Base-by-base conservation (phyloP, 2,329 filamentous ascomycete genomes). In the Ceratocystis destructans region DNA sequence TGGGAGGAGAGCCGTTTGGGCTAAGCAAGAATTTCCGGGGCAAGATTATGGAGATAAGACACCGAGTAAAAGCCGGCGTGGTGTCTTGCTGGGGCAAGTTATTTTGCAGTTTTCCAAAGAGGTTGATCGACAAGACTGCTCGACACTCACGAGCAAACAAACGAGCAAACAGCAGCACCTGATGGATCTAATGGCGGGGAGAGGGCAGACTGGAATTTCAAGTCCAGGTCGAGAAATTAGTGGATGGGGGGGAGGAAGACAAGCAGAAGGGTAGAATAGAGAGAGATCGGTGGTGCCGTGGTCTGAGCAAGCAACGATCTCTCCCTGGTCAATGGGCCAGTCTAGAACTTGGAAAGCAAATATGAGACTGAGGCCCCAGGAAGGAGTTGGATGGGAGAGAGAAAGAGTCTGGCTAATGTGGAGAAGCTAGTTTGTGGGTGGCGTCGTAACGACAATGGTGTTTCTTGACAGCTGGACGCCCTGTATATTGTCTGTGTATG, bases 291-390 rank as follows among this genome's bases (percentile, higher is more conserved):
- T 57, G 63, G 48, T 64, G 48, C 63, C 50, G 50, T 57, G 50
- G 50, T 41, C 41, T 48, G 41, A 63, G 63, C 48, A 64, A 44
- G 50, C 63, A 64, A 64, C 63, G 63, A 64, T 64, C 63, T 64
- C 63, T 64, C 63, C 50, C 63, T 64, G 63, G 28, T 41, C 63
- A 64, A 59, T 46, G 61, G 41, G 41, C 61, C 61, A 48, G 61
- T 59, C 53, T 59, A 17, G 53, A 31, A 59, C 53, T 59, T 59
- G 53, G 44, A 45, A 48, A 33, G 41, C 61, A 33, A 33, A 63
- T 22, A 45, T 20, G 44, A 63, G 41, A 63, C 46, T 31, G 22
- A 31, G 25, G 61, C 22, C 17, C 48, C 7, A 17, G 7, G 25
- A 59, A 25, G 53, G 53, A 33, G 28, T 31, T 31, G 22, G 41